Conservation (phyloP, 495 filamentous ascomycete species). For the Hyaloscypha variabilis region DNA sequence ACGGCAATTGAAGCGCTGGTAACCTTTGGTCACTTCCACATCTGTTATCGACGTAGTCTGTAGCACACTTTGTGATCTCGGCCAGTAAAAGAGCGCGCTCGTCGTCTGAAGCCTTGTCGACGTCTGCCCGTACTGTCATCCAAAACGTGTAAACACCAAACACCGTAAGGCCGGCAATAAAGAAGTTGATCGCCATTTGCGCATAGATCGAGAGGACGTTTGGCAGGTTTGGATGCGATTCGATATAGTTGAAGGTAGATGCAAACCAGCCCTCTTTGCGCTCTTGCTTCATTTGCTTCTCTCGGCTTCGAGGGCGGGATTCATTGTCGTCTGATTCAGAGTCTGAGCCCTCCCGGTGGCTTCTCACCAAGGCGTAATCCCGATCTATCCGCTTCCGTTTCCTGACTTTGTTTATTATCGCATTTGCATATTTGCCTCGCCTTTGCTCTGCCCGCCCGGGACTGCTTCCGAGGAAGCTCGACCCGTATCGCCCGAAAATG, state of each 20-base stretch:
- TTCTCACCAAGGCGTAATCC: conserved; percentile 41
- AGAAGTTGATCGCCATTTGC: conserved; percentile 77
- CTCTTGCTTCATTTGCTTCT: conserved; percentile 24
- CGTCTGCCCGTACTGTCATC: conserved; percentile 72
- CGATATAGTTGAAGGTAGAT: conserved; percentile 67
- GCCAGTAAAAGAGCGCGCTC: conserved; percentile 64
- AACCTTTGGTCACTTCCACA: conserved; percentile 63
- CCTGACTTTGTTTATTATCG: conserved; percentile 52
- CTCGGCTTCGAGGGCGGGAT: conserved; percentile 33
- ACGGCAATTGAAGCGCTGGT: conserved; percentile 73
- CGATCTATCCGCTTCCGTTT: conserved; percentile 54
- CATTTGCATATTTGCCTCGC: conserved; percentile 53
- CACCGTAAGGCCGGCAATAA: conserved; percentile 65
- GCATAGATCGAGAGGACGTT: conserved; percentile 84
- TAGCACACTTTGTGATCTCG: conserved; percentile 71
- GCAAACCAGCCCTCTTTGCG: conserved; percentile 46
- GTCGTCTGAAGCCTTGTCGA: conserved; percentile 68
- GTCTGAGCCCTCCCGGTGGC: conserved; percentile 55
- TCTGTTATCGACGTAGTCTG: conserved; percentile 70
- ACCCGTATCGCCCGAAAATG: conserved; percentile 48
- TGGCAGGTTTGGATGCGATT: conserved; percentile 82
- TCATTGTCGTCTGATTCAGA: conserved; percentile 58
- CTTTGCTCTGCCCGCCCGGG: conserved; percentile 62
- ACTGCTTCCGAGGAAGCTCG: conserved; percentile 37
- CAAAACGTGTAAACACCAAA: conserved; percentile 74